Conservation (phyloP, 2,329 filamentous ascomycete species). For the Dryadomyces quercus-mongolicae region DNA sequence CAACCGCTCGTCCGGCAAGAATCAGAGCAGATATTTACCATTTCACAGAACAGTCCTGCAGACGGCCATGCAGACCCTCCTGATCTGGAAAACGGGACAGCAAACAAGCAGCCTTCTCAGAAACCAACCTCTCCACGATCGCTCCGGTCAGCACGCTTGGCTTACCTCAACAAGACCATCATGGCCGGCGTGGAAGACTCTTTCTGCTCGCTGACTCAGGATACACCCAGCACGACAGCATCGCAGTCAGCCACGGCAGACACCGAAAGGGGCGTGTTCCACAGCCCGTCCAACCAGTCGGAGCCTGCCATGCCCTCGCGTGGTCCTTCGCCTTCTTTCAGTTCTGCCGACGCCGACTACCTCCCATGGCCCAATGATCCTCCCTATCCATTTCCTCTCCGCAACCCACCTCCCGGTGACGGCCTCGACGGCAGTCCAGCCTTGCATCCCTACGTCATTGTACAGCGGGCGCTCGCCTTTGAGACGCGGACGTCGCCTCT, state of each 20-base stretch:
- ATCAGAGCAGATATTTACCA: constrained; percentile 47
- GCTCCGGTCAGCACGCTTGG: constrained; percentile 3
- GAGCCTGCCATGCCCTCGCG: not conserved
- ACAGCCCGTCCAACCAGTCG: not conserved
- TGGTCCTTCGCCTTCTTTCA: too few species aligned
- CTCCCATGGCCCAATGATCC: constrained; percentile 46
- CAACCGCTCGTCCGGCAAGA: constrained; percentile 31
- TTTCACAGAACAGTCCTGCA: constrained; percentile 27
- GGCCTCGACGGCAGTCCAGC: constrained; percentile 19
- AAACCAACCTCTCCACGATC: not conserved
- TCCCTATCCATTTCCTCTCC: constrained; percentile 35
- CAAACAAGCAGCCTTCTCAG: not conserved
- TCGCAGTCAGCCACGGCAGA: not conserved
- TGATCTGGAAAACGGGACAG: too few species aligned
- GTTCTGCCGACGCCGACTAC: constrained; percentile 31
- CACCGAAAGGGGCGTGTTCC: not conserved
- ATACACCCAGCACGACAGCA: not conserved
- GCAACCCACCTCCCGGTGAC: not conserved
- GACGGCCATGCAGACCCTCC: too few species aligned
- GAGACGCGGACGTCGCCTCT: constrained; percentile 44
- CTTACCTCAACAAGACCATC: constrained; percentile 7
- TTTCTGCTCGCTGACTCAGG: constrained; percentile 8
- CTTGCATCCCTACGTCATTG: constrained; percentile 42
- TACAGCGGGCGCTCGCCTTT: constrained; percentile 41
- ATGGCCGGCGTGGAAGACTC: constrained; percentile 5